phyloP scores from a whole-genome alignment of 176 grass and related monocot species.

The Ampelocalamus luodianensis region DNA sequence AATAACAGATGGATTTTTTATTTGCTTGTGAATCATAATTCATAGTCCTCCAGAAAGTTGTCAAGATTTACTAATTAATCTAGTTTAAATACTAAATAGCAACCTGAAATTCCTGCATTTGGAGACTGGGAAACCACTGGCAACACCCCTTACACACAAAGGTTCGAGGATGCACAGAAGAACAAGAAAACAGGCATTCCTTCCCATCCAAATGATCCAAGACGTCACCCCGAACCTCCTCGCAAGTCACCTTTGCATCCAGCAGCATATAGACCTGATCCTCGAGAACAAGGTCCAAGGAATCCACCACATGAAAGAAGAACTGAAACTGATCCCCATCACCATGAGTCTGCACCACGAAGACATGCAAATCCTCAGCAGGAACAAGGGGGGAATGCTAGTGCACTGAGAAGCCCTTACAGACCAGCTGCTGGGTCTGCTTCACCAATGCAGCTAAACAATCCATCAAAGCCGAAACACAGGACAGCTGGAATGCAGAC shows the following conservation, averaged over 20 bases:
- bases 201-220: conserved; percentile 47
- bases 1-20: not conserved
- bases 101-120: conserved; percentile 65
- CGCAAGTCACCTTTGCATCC: conserved; percentile 52
- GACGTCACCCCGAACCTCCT: conserved; percentile 31
- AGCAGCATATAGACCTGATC: conserved; percentile 38
- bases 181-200: conserved; percentile 41
- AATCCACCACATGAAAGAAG: conserved; percentile 39
- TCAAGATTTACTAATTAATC: conserved; percentile 15
- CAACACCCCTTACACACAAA: conserved; percentile 59
- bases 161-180: conserved; percentile 58
- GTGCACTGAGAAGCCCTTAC: conserved; percentile 42
- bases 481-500: conserved; percentile 47
- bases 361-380: conserved; percentile 22
- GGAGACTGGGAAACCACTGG: conserved; percentile 48
- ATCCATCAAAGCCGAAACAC: conserved; percentile 28
- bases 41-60: not conserved
- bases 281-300: conserved; percentile 43
- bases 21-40: conserved; percentile 4
- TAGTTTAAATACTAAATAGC: conserved; percentile 54
- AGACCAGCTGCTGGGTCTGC: conserved; percentile 43
- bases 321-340: conserved; percentile 27
- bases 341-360: conserved; percentile 27
- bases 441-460: conserved; percentile 50
- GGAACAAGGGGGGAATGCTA: conserved; percentile 32